These are phyloP conservation scores for Hibiscus trionum DNA, from an alignment of 345 rosid species.

Conservation along the genomic window DNA sequence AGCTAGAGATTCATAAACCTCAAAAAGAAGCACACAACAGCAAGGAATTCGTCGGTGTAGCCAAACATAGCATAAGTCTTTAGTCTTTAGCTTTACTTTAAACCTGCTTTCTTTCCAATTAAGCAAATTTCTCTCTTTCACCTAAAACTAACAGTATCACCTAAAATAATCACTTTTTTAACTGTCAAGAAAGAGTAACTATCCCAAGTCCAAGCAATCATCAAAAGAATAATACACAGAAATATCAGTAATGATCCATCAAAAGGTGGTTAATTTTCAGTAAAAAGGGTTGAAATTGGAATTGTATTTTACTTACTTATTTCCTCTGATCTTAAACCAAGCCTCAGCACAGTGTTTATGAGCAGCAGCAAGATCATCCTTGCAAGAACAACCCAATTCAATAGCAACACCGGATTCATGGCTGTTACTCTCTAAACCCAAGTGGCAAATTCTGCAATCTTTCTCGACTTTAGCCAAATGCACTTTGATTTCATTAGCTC, in stretches of 20 bases:
- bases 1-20: constrained; percentile 27
- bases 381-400: constrained; percentile 86
- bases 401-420: constrained; percentile 59
- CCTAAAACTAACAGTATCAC: neutral
- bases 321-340: constrained; percentile 97
- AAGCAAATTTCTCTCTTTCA: constrained; percentile 11
- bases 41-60: constrained; percentile 21
- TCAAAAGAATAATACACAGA: neutral
- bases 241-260: neutral
- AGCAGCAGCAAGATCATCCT: constrained; percentile 86
- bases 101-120: constrained; percentile 16
- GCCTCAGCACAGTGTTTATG: constrained; percentile 93
- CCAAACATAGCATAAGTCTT: constrained; percentile 19
- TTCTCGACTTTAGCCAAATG: constrained; percentile 42
- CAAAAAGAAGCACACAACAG: constrained; percentile 2
- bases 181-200: neutral
- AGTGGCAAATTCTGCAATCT: constrained; percentile 87
- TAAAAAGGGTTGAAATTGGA: too few relatives aligned
- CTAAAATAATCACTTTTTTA: neutral
- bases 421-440: constrained; percentile 67
- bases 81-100: constrained; percentile 17
- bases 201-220: neutral
- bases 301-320: constrained; percentile 45
- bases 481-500: constrained; percentile 30
- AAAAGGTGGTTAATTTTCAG: neutral